Base-by-base conservation (phyloP, 2,329 filamentous ascomycete species). In the Aspergillus pseudoterreus region DNA sequence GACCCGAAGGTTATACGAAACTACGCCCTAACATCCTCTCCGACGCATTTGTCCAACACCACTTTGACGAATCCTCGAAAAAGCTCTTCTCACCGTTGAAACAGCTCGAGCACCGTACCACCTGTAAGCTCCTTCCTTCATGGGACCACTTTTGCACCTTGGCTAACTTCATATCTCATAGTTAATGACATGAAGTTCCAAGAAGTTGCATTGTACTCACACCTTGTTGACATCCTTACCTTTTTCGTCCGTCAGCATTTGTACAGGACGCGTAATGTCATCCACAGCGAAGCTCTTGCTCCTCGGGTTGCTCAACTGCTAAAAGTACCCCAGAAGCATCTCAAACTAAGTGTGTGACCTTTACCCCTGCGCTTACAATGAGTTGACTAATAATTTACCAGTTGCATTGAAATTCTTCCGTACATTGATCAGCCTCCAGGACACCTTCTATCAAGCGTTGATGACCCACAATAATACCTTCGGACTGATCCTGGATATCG, bases 401-500 rank as follows among this genome's bases (percentile, higher is more conserved):
- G 89, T 90, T 62, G 90, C 92, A 5, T 82, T 99, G 59, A 94
- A 96, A 67, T 96, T 96, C 74, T 92, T 97, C 75, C 88, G 92
- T 32, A 89, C 88, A 42, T 82, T 95, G 54, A 82, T 96, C 52
- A 85, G 85, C 43, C 79, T 96, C 35, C 87, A 94, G 64, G 92
- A 97, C 66, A 90, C 95, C 49, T 95, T 94, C 61, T 96, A 96
- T 68, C 86, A 90, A 63, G 87, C 86, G 49, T 87, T 96, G 61
- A 82, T 97, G 61, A 87, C 86, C 22, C 84, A 91, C 59, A 87
- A 92, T 66, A 83, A 86, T 53, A 83, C 94, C 0, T 85, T 97
- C 53, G 88, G 87, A 38, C 88, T 91, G 1, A 88, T 97, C 32
- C 77, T 99, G 12, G 84, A 94, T 59, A 86, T 96, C 35, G 81